A percentile compares a stretch with the other conserved stretches of the same genome.
Conservation (phyloP, 805 yeast species). For the Torulaspora microellipsoides region DNA sequence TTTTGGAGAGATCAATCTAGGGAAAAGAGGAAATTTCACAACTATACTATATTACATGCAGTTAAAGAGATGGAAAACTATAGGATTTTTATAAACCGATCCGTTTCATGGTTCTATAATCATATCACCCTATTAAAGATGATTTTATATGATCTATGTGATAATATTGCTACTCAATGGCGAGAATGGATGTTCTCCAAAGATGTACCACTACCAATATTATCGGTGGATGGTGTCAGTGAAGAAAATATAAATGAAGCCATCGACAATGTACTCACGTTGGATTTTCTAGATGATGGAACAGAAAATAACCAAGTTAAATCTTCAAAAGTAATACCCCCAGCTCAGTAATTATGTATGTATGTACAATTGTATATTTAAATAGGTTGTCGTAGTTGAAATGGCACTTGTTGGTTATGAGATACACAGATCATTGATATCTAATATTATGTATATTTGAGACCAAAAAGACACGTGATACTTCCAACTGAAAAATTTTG, state of each 20-base stretch:
- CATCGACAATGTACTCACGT: constrained; percentile 26
- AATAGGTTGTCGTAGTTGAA: no score
- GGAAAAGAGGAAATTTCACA: constrained; percentile 28
- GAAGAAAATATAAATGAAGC: constrained; percentile 28
- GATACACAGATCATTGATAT: no score
- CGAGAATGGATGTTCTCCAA: constrained; percentile 37
- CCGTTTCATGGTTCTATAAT: constrained; percentile 37
- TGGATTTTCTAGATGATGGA: constrained; percentile 32
- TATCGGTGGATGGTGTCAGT: constrained; percentile 22
- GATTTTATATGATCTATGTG: constrained; percentile 35
- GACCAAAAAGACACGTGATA: no score
- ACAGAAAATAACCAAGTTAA: constrained; percentile 27
- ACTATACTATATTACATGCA: constrained; percentile 33
- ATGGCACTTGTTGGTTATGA: no score
- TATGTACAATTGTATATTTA: background rate
- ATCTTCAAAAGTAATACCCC: constrained; percentile 21
- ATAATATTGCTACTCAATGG: constrained; percentile 33
- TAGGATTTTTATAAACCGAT: constrained; percentile 33
- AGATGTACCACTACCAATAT: constrained; percentile 23
- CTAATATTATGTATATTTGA: no score
- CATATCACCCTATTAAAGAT: constrained; percentile 35
- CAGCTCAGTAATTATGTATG: background rate
- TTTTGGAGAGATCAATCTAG: constrained; percentile 37
- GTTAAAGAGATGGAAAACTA: constrained; percentile 37
- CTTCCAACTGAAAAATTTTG: no score